Conservation (phyloP, 305 asterid species). For the Fraxinus baroniana region DNA sequence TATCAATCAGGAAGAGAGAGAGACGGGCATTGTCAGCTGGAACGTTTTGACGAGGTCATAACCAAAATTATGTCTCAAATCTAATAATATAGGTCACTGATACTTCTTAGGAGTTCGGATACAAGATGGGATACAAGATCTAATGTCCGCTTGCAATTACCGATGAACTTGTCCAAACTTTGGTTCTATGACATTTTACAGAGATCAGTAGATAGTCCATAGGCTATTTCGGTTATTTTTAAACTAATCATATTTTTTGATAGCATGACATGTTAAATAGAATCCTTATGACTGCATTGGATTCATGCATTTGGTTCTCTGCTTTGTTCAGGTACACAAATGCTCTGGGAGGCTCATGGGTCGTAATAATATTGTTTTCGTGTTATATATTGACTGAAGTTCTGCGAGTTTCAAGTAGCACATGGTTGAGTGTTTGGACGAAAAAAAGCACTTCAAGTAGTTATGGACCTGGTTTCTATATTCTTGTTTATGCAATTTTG, state of each 20-base stretch:
- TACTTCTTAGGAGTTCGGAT: not conserved
- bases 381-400: slow-evolving; percentile 52
- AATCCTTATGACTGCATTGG: slow-evolving; percentile 15
- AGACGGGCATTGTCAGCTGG: slow-evolving; percentile 91
- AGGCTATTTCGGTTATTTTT: not conserved
- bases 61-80: slow-evolving; percentile 9
- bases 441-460: slow-evolving; percentile 42
- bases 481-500: slow-evolving; percentile 53
- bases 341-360: slow-evolving; percentile 68
- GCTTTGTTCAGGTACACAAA: slow-evolving; percentile 45
- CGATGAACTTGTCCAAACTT: not conserved
- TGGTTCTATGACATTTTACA: not conserved
- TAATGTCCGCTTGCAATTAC: not conserved
- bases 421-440: slow-evolving; percentile 70
- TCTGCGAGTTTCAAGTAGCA: slow-evolving; percentile 66
- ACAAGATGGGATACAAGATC: not conserved
- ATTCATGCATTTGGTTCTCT: slow-evolving; percentile 19
- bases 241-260: not conserved
- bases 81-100: slow-evolving; percentile 1
- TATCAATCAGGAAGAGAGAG: slow-evolving; percentile 91
- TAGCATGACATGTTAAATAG: not conserved
- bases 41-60: slow-evolving; percentile 70
- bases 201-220: not conserved
- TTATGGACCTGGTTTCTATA: slow-evolving; percentile 49
- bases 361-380: slow-evolving; percentile 43